phyloP scores from a whole-genome alignment of 805 yeast genomes.

The Candida nonsorbophila region DNA sequence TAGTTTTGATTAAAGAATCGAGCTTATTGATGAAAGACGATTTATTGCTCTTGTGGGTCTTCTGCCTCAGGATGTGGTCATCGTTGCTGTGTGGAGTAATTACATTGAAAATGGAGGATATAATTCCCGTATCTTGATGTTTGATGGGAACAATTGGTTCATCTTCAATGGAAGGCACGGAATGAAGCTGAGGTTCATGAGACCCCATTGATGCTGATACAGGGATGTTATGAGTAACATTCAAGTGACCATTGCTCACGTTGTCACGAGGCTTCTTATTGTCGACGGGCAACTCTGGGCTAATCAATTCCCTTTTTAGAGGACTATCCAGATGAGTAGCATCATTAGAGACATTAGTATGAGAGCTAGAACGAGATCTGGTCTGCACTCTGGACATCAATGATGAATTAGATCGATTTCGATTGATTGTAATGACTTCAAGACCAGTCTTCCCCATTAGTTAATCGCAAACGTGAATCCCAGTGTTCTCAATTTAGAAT shows the following conservation, averaged over 20 bases:
- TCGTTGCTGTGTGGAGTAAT: slow-evolving; percentile 44
- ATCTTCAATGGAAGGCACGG: no score
- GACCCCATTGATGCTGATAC: no score
- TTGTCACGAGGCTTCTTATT: no score
- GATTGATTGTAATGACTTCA: not conserved
- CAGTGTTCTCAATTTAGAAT: not conserved
- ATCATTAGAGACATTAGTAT: no score
- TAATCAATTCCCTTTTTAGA: no score
- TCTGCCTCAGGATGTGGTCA: slow-evolving; percentile 7
- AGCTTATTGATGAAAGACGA: slow-evolving; percentile 10
- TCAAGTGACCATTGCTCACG: no score
- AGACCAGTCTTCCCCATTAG: not conserved
- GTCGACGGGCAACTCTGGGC: no score
- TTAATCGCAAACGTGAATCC: not conserved
- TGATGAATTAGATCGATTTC: slow-evolving; percentile 6
- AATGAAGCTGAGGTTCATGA: no score
- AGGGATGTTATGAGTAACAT: no score
- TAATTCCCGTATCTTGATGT: slow-evolving; percentile 22
- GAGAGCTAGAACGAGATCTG: no score
- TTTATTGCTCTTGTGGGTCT: not conserved
- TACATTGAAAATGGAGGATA: slow-evolving; percentile 40
- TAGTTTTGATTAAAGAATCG: slow-evolving; percentile 6
- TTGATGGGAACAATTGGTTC: slow-evolving; percentile 5
- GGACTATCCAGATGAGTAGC: no score
- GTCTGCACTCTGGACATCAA: slow-evolving; percentile 2